phyloP scores from a whole-genome alignment of 2,329 filamentous ascomycete genomes.

The Pseudogymnoascus sp. region DNA sequence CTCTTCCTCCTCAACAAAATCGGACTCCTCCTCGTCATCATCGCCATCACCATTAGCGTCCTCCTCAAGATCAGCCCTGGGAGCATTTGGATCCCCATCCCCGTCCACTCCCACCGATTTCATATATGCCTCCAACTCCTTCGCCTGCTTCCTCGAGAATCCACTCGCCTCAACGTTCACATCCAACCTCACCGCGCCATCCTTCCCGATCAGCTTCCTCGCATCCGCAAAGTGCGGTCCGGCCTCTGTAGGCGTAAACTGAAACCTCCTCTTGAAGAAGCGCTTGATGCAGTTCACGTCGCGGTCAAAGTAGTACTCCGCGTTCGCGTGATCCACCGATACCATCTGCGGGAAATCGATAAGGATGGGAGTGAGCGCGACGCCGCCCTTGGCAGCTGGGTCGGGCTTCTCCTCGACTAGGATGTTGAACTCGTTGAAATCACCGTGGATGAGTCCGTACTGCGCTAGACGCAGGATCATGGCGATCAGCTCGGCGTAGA shows the following conservation, averaged over 20 bases:
- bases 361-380: slow-evolving; percentile 62
- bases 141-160: slow-evolving; percentile 94
- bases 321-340: slow-evolving; percentile 86
- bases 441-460: slow-evolving; percentile 88
- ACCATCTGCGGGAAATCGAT: slow-evolving; percentile 99
- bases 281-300: slow-evolving; percentile 93
- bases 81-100: slow-evolving; percentile 27
- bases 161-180: slow-evolving; percentile 85
- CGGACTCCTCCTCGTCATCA: slow-evolving; percentile 24
- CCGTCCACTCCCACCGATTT: slow-evolving; percentile 55
- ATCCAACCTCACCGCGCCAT: slow-evolving; percentile 64
- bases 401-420: slow-evolving; percentile 66
- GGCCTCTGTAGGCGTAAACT: slow-evolving; percentile 71
- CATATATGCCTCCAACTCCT: slow-evolving; percentile 87
- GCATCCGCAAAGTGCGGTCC: slow-evolving; percentile 83
- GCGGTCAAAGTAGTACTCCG: slow-evolving; percentile 94
- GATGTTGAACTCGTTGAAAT: slow-evolving; percentile 99
- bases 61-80: slow-evolving; percentile 31
- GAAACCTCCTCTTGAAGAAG: slow-evolving; percentile 83
- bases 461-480: slow-evolving; percentile 77
- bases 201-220: slow-evolving; percentile 60
- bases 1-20: slow-evolving; percentile 22
- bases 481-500: slow-evolving; percentile 86
- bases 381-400: slow-evolving; percentile 28
- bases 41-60: slow-evolving; percentile 30